Base-by-base conservation (phyloP, 2,329 filamentous ascomycete species). In the Cladophialophora chaetospira region DNA sequence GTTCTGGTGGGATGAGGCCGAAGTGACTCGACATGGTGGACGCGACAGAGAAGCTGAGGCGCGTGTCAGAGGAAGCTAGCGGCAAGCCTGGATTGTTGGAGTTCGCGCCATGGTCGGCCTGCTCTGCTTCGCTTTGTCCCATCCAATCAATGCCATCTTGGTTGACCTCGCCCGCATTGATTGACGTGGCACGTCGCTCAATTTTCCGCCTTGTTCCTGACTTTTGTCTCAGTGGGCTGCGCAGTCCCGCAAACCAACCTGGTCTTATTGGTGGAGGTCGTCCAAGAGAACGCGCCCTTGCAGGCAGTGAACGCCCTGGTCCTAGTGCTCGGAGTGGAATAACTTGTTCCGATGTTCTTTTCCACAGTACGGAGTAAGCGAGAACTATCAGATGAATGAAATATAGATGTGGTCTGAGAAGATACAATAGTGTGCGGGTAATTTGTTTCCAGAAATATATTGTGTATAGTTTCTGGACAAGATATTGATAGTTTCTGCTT, bases 61-160 rank as follows among this genome's bases (percentile, higher is more conserved):
- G n/a, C n/a, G 28, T 15, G 40, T 25, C 9, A n/a, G 33, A 11
- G 29, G 21, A 53, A 35, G n/a, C 44, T n/a, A 17, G 23, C 13
- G 6, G 46, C n/a, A n/a, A 25, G 19, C 28, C 28, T 29, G 26
- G 28, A 53, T 6, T 45, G 17, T 13, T 11, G 11, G 29, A 28
- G n/a, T 53, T 15, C 38, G 13, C 40, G 19, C 15, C n/a, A 19
- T 53, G 38, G 23, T 47, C 42, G 54, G 21, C 47, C 47, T 36
- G 23, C 31, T 38, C 23, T 29, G 19, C 17, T 28, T 31, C 47
- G 21, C 29, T 44, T 9, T 29, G 13, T 45, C 54, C 47, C 38
- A 43, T 48, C 58, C 58, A 61, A 61, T 57, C 54, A 61, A 35
- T 44, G 26, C 8, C 15, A 55, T 57, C 54, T 56, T 28, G 40